Evolutionary conservation across 768 basidiomycete genomes (phyloP), one percentile per base, ranked within the genome.

Genomic region (Suillus lakei): DNA sequence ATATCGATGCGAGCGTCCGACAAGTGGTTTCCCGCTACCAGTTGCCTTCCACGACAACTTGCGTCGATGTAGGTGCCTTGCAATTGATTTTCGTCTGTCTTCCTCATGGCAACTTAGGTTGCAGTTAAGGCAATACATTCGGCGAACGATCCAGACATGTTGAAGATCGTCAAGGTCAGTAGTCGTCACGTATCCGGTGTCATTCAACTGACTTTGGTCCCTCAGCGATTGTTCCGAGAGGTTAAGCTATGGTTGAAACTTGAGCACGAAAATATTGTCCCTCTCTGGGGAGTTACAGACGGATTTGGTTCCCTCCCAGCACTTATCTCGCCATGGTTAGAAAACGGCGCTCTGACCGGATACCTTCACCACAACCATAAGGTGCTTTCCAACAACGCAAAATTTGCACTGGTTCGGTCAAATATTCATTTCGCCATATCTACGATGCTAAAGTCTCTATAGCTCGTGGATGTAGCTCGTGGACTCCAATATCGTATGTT

Each of bases 281-380:
- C 74, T 21, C 66, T 79, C 0, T 72, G 70, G 6, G 77, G 78
- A 21, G 70, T 68, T 12, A 66, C 72, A 26, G 62, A 26, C 1
- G 72, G 62, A 34, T 79, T 72, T 62, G 79, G 79, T 2, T 71
- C 69, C 4, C 72, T 74, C 59, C 53, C 66, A 4, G 76, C 79
- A 1, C 77, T 79, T 74, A 67, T 79, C n/a, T 79, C 66, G 32
- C 78, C 78, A 4, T 78, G 77, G 77, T 53, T 71, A 23, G 73
- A 77, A 13, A 71, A 77, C 32, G 77, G 76, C 0, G 50, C 66
- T 18, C 69, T 78, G 5, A 66, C 66, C 2, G 43, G 61, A 0
- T 78, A 77, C 58, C 60, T 78, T 32, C 67, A 69, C 10, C 59
- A 61, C 15, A n/a, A 56, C 34, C n/a, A 56, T n/a, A 4, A 23